Percentiles rank a stretch among this genome's conserved stretches.
These are phyloP conservation scores for Picocystis sp. DNA, from an alignment of 163 green algal genomes.

Conservation along the genomic window DNA sequence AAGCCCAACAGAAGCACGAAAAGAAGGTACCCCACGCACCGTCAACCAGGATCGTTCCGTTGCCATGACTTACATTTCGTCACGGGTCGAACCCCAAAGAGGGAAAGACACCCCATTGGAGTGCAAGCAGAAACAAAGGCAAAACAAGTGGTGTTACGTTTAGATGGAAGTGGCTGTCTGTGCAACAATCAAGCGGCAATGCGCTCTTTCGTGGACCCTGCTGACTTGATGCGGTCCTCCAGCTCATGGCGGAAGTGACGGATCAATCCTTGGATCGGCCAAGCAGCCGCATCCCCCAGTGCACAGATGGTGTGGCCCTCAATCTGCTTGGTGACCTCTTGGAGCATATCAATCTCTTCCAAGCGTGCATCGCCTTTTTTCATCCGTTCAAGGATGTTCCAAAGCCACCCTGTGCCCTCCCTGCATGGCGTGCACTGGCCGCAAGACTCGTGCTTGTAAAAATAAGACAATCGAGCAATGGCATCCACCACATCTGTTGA, in stretches of 20 bases:
- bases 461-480: conserved; percentile 80
- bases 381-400: conserved; percentile 76
- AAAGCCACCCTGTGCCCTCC: conserved; percentile 94
- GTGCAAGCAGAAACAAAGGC: too few species aligned
- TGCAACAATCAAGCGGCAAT: conserved; percentile 23
- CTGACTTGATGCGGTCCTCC: conserved; percentile 72
- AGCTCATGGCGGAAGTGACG: conserved; percentile 81
- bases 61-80: too few species aligned
- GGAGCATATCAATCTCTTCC: conserved; percentile 99
- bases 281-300: conserved; percentile 91
- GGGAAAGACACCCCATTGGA: too few species aligned
- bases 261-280: conserved; percentile 89
- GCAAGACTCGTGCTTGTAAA: conserved; percentile 99
- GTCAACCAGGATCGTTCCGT: too few species aligned
- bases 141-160: too few species aligned
- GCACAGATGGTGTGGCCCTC: conserved; percentile 99
- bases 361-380: conserved; percentile 58
- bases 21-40: too few species aligned
- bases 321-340: conserved; percentile 99
- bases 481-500: conserved; percentile 75
- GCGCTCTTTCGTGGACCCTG: conserved; percentile 20
- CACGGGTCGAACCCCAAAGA: too few species aligned
- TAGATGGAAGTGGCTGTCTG: too few species aligned
- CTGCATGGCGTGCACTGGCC: conserved; percentile 97
- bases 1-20: too few species aligned